Conservation (phyloP, 2,329 filamentous ascomycete species). For the Aureobasidium sp. region DNA sequence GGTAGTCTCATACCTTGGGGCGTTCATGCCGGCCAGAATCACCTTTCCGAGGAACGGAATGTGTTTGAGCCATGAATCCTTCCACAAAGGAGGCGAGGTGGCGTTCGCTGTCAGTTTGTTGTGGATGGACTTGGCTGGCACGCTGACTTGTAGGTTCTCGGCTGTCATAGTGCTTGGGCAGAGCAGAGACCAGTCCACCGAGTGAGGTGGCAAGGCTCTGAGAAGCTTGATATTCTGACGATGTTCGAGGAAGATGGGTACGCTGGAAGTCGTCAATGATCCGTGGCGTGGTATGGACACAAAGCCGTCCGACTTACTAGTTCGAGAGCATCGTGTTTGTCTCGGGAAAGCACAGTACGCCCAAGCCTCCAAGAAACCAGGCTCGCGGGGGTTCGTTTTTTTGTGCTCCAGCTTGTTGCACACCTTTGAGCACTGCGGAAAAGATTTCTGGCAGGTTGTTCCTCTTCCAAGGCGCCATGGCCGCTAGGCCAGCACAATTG, state of each 20-base stretch:
- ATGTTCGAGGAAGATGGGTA: conserved; percentile 30
- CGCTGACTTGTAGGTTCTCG: conserved; percentile 23
- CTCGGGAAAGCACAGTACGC: conserved; percentile 30
- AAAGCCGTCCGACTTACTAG: conserved; percentile 21
- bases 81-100: conserved; percentile 26
- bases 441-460: conserved; percentile 31
- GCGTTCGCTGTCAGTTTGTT: conserved; percentile 25
- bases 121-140: conserved; percentile 21
- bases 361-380: conserved; percentile 32
- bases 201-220: conserved; percentile 21
- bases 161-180: conserved; percentile 31
- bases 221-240: conserved; percentile 26
- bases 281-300: neutral
- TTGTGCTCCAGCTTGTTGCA: conserved; percentile 26
- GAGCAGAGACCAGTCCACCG: conserved; percentile 32
- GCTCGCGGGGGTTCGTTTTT: conserved; percentile 28
- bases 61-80: conserved; percentile 25
- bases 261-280: conserved; percentile 16
- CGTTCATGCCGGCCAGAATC: conserved; percentile 24
- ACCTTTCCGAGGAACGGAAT: conserved; percentile 27
- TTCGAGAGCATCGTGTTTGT: conserved; percentile 26
- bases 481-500: conserved; percentile 32
- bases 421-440: conserved; percentile 27
- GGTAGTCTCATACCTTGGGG: conserved; percentile 27
- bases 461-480: conserved; percentile 30